A percentile compares a stretch with the other conserved stretches of the same genome.
These are phyloP conservation scores for Naumovozyma castellii DNA, from an alignment of 805 yeast species.

Conservation along the genomic window DNA sequence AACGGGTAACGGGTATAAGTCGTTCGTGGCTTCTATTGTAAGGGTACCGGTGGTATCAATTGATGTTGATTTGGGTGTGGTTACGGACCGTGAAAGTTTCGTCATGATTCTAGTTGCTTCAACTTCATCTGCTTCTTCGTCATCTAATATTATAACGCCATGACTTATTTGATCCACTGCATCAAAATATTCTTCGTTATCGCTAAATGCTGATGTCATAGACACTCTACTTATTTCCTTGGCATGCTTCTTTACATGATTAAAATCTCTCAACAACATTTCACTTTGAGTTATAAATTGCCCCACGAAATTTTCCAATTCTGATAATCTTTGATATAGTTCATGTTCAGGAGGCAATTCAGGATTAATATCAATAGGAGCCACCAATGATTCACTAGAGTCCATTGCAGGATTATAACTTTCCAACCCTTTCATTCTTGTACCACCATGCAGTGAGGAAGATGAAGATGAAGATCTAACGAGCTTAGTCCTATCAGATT, in stretches of 20 bases:
- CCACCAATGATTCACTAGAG: conserved; percentile 4
- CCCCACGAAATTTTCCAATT: conserved; percentile 18
- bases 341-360: conserved; percentile 11
- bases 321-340: conserved; percentile 17
- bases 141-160: conserved; percentile 50
- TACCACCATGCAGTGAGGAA: conserved; percentile 6
- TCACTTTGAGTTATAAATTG: conserved; percentile 18
- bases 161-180: conserved; percentile 46
- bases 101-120: conserved; percentile 2
- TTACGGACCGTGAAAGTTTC: background rate
- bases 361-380: conserved; percentile 3
- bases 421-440: conserved; percentile 5
- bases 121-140: conserved; percentile 21
- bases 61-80: background rate
- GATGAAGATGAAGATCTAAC: conserved; percentile 12
- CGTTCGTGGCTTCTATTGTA: conserved; percentile 11
- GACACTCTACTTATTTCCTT: conserved; percentile 10
- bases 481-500: conserved; percentile 1
- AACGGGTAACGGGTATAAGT: conserved; percentile 59
- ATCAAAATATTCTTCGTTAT: conserved; percentile 52
- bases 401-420: conserved; percentile 1
- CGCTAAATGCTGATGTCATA: conserved; percentile 28
- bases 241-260: conserved; percentile 7
- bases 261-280: conserved; percentile 13
- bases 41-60: background rate